These are phyloP conservation scores for Nepenthes alata DNA, from an alignment of 179 eudicot genomes.

Conservation along the genomic window DNA sequence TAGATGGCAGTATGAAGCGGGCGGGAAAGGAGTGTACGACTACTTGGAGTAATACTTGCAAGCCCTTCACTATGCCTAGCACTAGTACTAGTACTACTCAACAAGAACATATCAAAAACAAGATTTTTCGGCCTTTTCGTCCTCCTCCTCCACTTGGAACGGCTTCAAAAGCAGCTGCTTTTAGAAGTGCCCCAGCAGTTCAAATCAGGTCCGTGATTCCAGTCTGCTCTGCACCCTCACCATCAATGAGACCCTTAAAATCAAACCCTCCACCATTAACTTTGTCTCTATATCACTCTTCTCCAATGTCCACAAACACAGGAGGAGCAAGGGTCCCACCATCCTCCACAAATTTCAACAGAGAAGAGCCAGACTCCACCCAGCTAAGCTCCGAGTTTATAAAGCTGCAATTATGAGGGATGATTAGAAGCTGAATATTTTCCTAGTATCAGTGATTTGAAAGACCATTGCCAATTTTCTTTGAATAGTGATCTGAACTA, in stretches of 20 bases:
- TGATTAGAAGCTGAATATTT: too few species aligned
- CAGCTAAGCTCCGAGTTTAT: conserved; percentile 14
- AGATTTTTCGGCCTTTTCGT: conserved; percentile 8
- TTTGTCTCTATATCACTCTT: background rate
- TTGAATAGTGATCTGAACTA: too few species aligned
- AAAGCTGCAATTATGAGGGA: conserved; percentile 17
- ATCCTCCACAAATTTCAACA: background rate
- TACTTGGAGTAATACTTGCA: background rate
- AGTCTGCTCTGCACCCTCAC: conserved; percentile 31
- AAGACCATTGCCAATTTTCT: too few species aligned
- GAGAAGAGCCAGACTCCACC: background rate
- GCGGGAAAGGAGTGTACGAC: background rate
- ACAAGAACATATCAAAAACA: conserved; percentile 10
- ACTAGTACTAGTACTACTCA: background rate
- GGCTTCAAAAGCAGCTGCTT: background rate
- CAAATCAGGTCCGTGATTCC: conserved; percentile 48
- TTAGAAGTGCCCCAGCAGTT: conserved; percentile 36
- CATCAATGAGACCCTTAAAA: conserved; percentile 4
- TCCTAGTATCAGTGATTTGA: too few species aligned
- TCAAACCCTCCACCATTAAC: conserved; percentile 3
- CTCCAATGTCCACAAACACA: background rate
- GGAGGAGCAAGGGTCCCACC: background rate
- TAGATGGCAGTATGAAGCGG: background rate
- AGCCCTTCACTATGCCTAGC: background rate
- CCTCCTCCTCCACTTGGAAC: conserved; percentile 3